These are phyloP conservation scores for Plasmopara viticola DNA, from an alignment of 352 stramenopile species.

Conservation along the genomic window DNA sequence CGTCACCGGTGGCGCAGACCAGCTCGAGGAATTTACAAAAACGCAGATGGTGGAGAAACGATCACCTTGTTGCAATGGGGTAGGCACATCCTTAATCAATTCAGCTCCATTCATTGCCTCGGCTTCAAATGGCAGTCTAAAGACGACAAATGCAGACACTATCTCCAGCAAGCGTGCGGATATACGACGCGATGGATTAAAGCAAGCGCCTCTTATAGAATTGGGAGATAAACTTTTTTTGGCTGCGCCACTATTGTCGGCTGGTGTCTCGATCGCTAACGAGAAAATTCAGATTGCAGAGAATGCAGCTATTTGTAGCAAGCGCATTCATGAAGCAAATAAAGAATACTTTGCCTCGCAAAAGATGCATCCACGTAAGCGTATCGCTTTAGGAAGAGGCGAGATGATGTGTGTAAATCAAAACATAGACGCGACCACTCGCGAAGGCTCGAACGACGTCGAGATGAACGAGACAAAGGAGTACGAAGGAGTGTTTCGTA, in stretches of 20 bases:
- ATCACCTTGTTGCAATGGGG: background rate
- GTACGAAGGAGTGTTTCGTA: slow-evolving; percentile 17
- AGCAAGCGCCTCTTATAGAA: background rate
- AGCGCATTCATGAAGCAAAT: slow-evolving; percentile 16
- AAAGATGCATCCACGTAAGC: slow-evolving; percentile 12
- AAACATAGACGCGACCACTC: slow-evolving; percentile 23
- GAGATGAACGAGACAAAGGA: slow-evolving; percentile 24
- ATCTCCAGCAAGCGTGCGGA: slow-evolving; percentile 1
- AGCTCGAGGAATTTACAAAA: background rate
- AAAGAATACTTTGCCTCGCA: slow-evolving; percentile 2
- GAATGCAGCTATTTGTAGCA: slow-evolving; percentile 3
- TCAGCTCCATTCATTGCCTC: background rate
- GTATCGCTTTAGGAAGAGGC: slow-evolving; percentile 10
- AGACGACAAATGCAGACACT: slow-evolving; percentile 1
- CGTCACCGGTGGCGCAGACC: background rate
- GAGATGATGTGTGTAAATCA: slow-evolving; percentile 11
- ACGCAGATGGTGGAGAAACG: background rate
- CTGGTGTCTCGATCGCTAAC: background rate
- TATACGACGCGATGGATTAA: slow-evolving; percentile 1
- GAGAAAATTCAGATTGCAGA: background rate
- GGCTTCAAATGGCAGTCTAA: background rate
- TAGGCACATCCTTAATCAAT: background rate
- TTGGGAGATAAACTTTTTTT: background rate
- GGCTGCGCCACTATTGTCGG: background rate
- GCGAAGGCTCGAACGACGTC: slow-evolving; percentile 28